Conservation (phyloP, 805 yeast genomes). For the Yarrowia osloensis region DNA sequence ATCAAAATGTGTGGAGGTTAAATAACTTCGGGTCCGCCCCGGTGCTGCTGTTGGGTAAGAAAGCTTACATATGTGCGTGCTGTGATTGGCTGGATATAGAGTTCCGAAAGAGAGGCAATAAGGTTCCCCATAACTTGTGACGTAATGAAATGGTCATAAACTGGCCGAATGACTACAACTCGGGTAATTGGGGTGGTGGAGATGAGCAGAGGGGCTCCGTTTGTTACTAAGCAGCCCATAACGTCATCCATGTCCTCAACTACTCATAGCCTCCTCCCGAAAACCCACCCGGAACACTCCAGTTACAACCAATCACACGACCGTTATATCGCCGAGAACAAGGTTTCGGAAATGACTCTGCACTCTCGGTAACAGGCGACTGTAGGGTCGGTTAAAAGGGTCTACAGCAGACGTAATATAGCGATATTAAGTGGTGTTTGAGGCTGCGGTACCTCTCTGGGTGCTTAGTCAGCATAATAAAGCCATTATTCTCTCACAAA, state of each 20-base stretch:
- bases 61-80: background rate
- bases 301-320: background rate
- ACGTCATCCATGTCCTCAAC: no score
- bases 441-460: background rate
- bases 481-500: no score
- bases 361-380: background rate
- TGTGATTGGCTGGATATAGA: constrained; percentile 1
- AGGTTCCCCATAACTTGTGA: background rate
- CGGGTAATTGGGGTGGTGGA: background rate
- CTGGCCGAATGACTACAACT: background rate
- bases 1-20: constrained; percentile 15
- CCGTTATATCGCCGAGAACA: background rate
- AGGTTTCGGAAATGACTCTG: constrained; percentile 26
- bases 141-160: background rate
- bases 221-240: no score
- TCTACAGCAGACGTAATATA: no score
- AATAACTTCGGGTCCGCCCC: constrained; percentile 26
- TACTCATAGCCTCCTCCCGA: background rate
- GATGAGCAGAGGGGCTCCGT: no score
- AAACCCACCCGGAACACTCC: background rate
- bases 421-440: no score
- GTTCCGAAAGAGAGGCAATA: background rate
- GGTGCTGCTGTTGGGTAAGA: constrained; percentile 5
- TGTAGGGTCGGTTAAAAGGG: no score
- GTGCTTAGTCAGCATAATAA: background rate